Conservation (phyloP, 768 basidiomycete genomes). For the Pleurotus salmoneostramineus region DNA sequence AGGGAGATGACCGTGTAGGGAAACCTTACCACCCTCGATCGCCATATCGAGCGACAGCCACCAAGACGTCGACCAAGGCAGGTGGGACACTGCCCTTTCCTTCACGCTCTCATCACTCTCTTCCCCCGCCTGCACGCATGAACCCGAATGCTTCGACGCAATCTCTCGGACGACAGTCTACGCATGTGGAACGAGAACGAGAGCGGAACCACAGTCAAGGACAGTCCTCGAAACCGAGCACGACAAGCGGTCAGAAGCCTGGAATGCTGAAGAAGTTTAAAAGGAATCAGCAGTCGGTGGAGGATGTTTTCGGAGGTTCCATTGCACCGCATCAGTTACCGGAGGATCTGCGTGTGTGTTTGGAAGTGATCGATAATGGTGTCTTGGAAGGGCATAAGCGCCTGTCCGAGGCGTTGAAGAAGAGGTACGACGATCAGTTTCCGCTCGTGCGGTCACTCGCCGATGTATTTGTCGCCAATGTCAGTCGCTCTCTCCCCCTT, state of each 20-base stretch:
- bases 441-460: conserved; percentile 90
- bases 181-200: conserved; percentile 42
- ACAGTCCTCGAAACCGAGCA: conserved; percentile 30
- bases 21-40: conserved; percentile 64
- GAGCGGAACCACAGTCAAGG: conserved; percentile 50
- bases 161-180: conserved; percentile 70
- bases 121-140: conserved; percentile 60
- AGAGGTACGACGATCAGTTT: conserved; percentile 93
- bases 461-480: conserved; percentile 94
- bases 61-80: conserved; percentile 34
- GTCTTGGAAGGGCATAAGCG: conserved; percentile 88
- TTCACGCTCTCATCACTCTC: conserved; percentile 73
- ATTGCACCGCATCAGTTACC: conserved; percentile 80
- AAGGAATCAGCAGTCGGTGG: conserved; percentile 54
- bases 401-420: conserved; percentile 79
- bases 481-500: conserved; percentile 37
- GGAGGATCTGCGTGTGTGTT: conserved; percentile 78
- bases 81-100: conserved; percentile 67
- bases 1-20: conserved; percentile 52
- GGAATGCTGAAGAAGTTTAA: conserved; percentile 67
- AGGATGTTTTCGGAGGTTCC: conserved; percentile 45
- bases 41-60: conserved; percentile 58
- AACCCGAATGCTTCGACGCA: conserved; percentile 63
- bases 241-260: conserved; percentile 22
- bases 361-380: conserved; percentile 83